Base-by-base conservation (phyloP, 306 rosid species). In the Purshia tridentata region DNA sequence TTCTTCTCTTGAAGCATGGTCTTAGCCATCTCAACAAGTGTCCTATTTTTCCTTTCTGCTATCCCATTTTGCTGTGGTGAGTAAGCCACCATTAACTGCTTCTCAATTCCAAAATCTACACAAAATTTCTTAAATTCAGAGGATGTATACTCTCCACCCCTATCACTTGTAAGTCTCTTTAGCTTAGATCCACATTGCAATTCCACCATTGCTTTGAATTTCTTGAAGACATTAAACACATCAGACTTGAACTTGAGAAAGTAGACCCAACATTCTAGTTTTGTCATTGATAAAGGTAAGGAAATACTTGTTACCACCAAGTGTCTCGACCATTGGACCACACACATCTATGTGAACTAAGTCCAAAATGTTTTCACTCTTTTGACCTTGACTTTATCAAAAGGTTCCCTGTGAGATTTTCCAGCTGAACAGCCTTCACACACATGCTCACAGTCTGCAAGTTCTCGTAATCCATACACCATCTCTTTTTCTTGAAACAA, bases 1-100 rank as follows among this genome's bases (percentile, higher is more conserved):
- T 41, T 5, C 16, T 45, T 57, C 14, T 74, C 55, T 2, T 40
- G 4, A 18, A 64, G 2, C 69, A 73, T 16, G 13, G 41, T 48
- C 5, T 8, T 60, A 3, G 42, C 40, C 69, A n/a, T 48, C 18
- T 74, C 65, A n/a, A 74, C 0, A 0, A 74, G 19, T 1, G 16
- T 16, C 2, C 0, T 51, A 6, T 74, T 40, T 4, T 37, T 62
- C 10, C 64, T n/a, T 2, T 48, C 35, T 19, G 6, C 35, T 0
- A 64, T 65, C 13, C 20, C 71, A 39, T 73, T 73, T 15, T 64
- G 54, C 2, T 64, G 8, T 8, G 22, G 77, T 7, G 69, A 47
- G 14, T 72, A 72, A 4, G 77, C 55, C 6, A 7, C 15, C 4
- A 8, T 62, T 0, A 73, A 29, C 22, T 62, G 14, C 5, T 62